Evolutionary conservation across 139 green algal species (phyloP).

Genomic region (Micromonas commoda): DNA sequence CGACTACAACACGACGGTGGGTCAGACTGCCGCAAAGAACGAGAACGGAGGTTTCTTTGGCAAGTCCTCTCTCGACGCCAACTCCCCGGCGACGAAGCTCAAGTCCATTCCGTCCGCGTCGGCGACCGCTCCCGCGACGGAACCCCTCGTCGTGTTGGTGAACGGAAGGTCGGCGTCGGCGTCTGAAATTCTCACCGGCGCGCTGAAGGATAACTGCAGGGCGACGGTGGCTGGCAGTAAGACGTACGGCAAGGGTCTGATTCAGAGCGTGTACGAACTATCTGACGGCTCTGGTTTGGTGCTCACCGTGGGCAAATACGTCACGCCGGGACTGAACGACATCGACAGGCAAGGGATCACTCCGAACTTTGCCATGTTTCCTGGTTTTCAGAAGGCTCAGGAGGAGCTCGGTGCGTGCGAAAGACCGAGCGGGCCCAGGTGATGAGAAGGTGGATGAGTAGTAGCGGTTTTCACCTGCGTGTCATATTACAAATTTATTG

Average conservation of each 20-base stretch:
- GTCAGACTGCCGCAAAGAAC: background rate
- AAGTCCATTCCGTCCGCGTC: background rate
- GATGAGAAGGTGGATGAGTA: no score
- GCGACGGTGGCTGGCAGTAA: conserved; percentile 71
- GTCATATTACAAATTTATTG: no score
- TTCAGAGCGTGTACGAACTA: conserved; percentile 95
- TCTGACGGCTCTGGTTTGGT: conserved; percentile 77
- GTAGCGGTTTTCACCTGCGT: no score
- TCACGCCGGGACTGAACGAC: conserved; percentile 68
- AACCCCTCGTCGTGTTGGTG: conserved; percentile 65
- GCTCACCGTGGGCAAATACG: conserved; percentile 90
- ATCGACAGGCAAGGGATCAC: conserved; percentile 64
- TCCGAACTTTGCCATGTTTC: conserved; percentile 53
- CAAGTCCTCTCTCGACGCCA: background rate
- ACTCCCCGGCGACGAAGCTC: background rate
- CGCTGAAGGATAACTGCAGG: conserved; percentile 92
- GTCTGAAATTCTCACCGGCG: conserved; percentile 77
- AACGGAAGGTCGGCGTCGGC: conserved; percentile 80
- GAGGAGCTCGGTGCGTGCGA: background rate
- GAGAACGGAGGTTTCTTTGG: background rate
- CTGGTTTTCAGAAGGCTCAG: background rate
- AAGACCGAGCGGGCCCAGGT: background rate
- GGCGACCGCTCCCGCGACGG: background rate
- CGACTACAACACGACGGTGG: background rate
- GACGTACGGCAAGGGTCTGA: conserved; percentile 94